These are phyloP conservation scores for Citrullus mucosospermus DNA, from an alignment of 306 rosid genomes.

Conservation along the genomic window DNA sequence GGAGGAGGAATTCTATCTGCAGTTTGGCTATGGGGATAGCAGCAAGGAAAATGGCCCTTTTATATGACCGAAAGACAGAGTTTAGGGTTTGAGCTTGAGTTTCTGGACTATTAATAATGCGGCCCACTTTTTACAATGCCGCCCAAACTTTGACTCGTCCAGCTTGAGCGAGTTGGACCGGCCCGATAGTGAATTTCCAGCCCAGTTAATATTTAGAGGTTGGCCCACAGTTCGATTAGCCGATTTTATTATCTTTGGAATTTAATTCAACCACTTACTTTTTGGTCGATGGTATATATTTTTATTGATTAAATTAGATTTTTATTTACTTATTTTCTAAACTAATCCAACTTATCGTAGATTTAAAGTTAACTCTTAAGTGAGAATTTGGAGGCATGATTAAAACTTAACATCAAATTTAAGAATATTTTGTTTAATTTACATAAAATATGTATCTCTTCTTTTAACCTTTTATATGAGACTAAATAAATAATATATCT, in stretches of 20 bases:
- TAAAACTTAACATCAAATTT: no score
- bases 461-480: no score
- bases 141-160: not conserved
- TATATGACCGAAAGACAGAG: not conserved
- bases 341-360: no score
- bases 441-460: no score
- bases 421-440: no score
- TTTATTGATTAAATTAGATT: no score
- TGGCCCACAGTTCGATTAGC: not conserved
- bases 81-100: constrained; percentile 21
- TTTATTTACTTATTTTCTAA: no score
- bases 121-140: not conserved
- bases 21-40: constrained; percentile 1
- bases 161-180: not conserved
- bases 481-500: no score
- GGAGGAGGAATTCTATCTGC: not conserved
- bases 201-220: not conserved
- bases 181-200: not conserved
- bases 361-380: no score
- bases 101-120: not conserved
- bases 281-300: no score
- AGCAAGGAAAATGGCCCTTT: not conserved
- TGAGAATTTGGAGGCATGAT: no score
- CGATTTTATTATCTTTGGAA: not conserved
- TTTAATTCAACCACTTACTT: no score